Evolutionary conservation across 2,329 filamentous ascomycete species (phyloP), one percentile per base, ranked within the genome.

Genomic region (Ustulina deusta): DNA sequence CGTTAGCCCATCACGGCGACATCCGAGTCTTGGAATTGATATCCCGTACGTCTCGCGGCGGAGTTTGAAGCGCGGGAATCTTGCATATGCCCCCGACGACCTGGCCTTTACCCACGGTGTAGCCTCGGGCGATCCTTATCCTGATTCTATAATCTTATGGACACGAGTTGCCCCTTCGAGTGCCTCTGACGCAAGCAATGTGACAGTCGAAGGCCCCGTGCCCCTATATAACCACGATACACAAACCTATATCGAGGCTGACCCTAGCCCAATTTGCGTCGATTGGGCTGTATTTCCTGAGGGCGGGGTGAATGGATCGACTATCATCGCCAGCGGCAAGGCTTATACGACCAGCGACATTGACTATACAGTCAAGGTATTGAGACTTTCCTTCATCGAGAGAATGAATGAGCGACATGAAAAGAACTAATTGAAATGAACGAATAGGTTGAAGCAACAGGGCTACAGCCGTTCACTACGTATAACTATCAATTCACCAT

Each of bases 341-440:
- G 89, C 85, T 0, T 92, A 89, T 74, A 93, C 91, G 0, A 91
- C 86, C 40, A 91, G 87, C 0, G 91, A 93, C 75, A 87, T 93
- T 55, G 91, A 94, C 75, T 94, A 90, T 75, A 93, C 91, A 0
- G 82, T 93, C 67, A 93, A 93, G 83, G 88, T 88, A 75, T 58
- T 10, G 5, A 34, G n/a, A 22, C 27, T n/a, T n/a, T 17, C 27
- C 5, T 44, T 29, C 9, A 10, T 13, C 6, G 11, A 38, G 3
- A 29, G 15, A 22, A 32, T 13, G 27, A 22, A n/a, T n/a, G 20
- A 6, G n/a, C 2, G 25, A 49, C 9, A 7, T 11, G 10, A 46
- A 42, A 36, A 44, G 60, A 49, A 34, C 55, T 65, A 62, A 62
- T 52, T 32, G 0, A 22, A 36, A 20, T 51, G 58, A 38, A 27